These are phyloP conservation scores for Asterochloris erici DNA, from an alignment of 139 green algal species.

Conservation along the genomic window DNA sequence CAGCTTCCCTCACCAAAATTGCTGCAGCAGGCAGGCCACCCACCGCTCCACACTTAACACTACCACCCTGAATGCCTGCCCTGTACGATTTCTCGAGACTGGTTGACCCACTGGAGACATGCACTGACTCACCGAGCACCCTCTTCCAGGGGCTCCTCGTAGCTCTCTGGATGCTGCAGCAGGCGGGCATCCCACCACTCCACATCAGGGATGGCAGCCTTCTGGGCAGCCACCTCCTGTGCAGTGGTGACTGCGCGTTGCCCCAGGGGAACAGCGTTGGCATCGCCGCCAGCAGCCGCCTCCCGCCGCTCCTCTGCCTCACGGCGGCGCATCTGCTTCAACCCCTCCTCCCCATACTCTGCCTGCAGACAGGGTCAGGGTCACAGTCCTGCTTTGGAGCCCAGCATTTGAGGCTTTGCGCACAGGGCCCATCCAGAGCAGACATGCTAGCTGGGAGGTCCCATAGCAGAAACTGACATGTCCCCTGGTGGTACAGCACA, in stretches of 20 bases:
- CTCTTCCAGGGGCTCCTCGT: constrained; percentile 35
- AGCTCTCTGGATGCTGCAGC: constrained; percentile 47
- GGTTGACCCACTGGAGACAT: too few relatives aligned
- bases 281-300: constrained; percentile 24
- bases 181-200: constrained; percentile 70
- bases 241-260: background rate
- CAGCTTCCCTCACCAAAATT: too few relatives aligned
- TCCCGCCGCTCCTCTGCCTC: constrained; percentile 13
- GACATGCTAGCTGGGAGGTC: too few relatives aligned
- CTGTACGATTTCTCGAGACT: too few relatives aligned
- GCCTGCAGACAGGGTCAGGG: constrained; percentile 3
- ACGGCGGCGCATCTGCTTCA: constrained; percentile 16
- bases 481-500: too few relatives aligned
- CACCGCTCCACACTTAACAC: too few relatives aligned
- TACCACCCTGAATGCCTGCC: too few relatives aligned
- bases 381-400: background rate
- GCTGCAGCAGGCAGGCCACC: too few relatives aligned
- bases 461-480: too few relatives aligned
- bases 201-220: constrained; percentile 58
- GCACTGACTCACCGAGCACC: background rate
- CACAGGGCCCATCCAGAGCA: too few relatives aligned
- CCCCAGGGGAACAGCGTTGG: constrained; percentile 66
- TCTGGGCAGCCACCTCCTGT: background rate
- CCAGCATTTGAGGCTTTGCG: too few relatives aligned
- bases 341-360: constrained; percentile 56